Evolutionary conservation across 768 basidiomycete species (phyloP), one percentile per base, ranked within the genome.

Genomic region (Plicaturopsis crispa): DNA sequence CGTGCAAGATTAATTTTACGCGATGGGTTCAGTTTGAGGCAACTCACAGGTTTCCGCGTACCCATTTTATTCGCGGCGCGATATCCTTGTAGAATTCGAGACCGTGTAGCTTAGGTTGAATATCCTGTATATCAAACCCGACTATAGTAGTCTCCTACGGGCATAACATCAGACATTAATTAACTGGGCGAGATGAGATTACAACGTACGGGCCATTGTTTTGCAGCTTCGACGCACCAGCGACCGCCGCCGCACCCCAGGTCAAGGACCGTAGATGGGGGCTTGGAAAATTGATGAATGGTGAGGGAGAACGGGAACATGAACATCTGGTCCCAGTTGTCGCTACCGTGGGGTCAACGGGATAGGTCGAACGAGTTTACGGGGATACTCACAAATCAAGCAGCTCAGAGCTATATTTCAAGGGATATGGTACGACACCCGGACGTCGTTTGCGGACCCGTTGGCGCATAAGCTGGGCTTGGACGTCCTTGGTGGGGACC

Each of bases 321-420:
- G 55, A 83, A 80, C 69, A 82, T 70, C 40, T 73, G 69, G 49
- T 84, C 74, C 82, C 83, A 86, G 33, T 73, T 74, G 45, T 84
- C 79, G 45, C 84, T 86, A 41, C 22, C 18, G 22, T 36, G 22
- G 12, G 42, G 21, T n/a, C n/a, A n/a, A n/a, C n/a, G 36, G 34
- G 18, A 44, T 32, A 45, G 45, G 41, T 33, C 28, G 39, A 18
- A n/a, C 7, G 34, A 21, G 16, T 14, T 4, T 17, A n/a, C n/a
- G n/a, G n/a, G n/a, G n/a, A n/a, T n/a, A 64, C 72, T 51, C 49
- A 83, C 81, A 74, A 77, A 47, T 73, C 62, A 28, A 72, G 63
- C 41, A 75, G 62, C 36, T 67, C 62, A 14, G 59, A 67, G 5
- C 67, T 57, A 47, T 72, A 72, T 6, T 62, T 52, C 38, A 78